A percentile compares a stretch with the other conserved stretches of the same genome.
Conservation (phyloP, 2,329 filamentous ascomycete genomes). For the Neofusicoccum ribis region DNA sequence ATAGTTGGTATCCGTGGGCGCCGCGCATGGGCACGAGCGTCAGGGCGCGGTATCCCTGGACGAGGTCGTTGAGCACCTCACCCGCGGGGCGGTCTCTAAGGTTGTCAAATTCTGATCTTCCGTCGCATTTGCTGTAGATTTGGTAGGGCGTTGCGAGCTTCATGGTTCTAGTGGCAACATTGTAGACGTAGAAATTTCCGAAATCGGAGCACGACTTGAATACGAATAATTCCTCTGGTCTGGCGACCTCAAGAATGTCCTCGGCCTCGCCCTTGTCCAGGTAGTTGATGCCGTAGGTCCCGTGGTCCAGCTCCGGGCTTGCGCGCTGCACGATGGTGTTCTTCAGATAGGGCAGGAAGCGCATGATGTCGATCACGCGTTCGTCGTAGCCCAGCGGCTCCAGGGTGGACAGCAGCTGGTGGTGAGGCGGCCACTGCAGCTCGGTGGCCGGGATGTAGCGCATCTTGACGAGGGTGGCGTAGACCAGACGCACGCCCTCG, state of each 20-base stretch:
- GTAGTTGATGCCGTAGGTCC: constrained; percentile 50
- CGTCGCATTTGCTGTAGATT: constrained; percentile 10
- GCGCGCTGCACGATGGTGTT: constrained; percentile 95
- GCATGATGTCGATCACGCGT: constrained; percentile 10
- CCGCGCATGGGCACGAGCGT: constrained; percentile 17
- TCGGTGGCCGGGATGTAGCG: constrained; percentile 20
- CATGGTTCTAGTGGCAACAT: background rate
- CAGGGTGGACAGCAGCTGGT: background rate
- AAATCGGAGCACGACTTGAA: constrained; percentile 19
- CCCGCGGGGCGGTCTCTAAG: background rate
- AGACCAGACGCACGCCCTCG: constrained; percentile 20
- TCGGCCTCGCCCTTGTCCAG: constrained; percentile 17
- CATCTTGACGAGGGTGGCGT: constrained; percentile 22
- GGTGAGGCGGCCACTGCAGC: constrained; percentile 20
- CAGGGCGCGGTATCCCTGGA: background rate
- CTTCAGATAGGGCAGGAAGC: constrained; percentile 14
- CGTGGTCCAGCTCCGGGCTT: constrained; percentile 73
- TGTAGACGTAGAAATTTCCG: constrained; percentile 18
- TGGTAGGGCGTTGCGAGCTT: constrained; percentile 16
- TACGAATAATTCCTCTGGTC: constrained; percentile 4
- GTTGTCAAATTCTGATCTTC: constrained; percentile 7
- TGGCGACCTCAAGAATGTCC: constrained; percentile 13
- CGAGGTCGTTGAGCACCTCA: constrained; percentile 8
- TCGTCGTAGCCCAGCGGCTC: constrained; percentile 10
- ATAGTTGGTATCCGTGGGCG: constrained; percentile 9